phyloP scores from a whole-genome alignment of 2,329 filamentous ascomycete genomes.

The Xylariales sp. region DNA sequence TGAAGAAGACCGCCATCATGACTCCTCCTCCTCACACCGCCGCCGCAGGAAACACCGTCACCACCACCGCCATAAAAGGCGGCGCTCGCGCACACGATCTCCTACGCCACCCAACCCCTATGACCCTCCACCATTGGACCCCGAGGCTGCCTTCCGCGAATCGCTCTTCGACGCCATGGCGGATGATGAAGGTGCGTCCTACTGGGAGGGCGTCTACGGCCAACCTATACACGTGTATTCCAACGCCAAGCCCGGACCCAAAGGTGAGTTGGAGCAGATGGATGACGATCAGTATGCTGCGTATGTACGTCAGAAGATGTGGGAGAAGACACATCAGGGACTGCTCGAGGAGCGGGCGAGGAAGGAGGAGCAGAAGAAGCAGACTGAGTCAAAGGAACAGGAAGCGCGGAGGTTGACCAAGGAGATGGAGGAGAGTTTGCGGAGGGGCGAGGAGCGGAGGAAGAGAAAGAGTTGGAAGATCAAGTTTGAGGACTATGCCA shows the following conservation, averaged over 20 bases:
- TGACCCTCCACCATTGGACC: slow-evolving; percentile 48
- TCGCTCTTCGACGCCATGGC: slow-evolving; percentile 96
- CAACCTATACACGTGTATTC: slow-evolving; percentile 85
- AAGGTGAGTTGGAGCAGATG: slow-evolving; percentile 72
- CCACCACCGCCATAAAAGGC: slow-evolving; percentile 25
- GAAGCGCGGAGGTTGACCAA: slow-evolving; percentile 45
- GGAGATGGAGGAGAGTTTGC: slow-evolving; percentile 66
- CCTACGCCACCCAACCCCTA: slow-evolving; percentile 44
- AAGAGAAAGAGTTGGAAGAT: slow-evolving; percentile 49
- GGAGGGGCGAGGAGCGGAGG: slow-evolving; percentile 60
- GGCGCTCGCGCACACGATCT: slow-evolving; percentile 32
- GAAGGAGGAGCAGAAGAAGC: slow-evolving; percentile 48
- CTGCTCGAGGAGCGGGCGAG: slow-evolving; percentile 70
- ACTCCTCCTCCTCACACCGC: slow-evolving; percentile 5
- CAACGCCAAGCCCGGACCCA: slow-evolving; percentile 39
- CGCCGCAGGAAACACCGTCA: slow-evolving; percentile 19
- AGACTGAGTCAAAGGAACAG: slow-evolving; percentile 32
- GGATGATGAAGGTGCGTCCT: slow-evolving; percentile 91
- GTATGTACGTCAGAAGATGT: slow-evolving; percentile 86
- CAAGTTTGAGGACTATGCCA: slow-evolving; percentile 61
- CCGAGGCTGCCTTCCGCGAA: slow-evolving; percentile 79
- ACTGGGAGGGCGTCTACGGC: slow-evolving; percentile 95
- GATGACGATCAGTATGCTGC: slow-evolving; percentile 86
- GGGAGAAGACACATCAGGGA: slow-evolving; percentile 87
- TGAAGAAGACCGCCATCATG: not conserved